Evolutionary conservation across 1,284 basidiomycete genomes (phyloP), one percentile per base, ranked within the genome.

Genomic region (Cutaneotrichosporon cutaneum): DNA sequence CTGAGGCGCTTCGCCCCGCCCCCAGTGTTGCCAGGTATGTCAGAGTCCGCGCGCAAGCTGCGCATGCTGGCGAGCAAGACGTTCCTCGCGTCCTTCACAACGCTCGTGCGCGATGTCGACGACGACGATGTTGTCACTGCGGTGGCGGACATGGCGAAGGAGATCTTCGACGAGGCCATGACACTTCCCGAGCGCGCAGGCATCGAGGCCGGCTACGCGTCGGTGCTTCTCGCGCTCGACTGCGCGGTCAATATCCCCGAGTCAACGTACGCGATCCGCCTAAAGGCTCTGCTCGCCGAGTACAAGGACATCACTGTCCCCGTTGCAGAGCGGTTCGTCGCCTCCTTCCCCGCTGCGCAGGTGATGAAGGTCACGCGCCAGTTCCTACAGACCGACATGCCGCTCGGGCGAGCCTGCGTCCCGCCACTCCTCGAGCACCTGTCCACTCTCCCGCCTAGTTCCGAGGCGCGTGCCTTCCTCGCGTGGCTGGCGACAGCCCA

Each of bases 11-110:
- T 70, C 58, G 22, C 51, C 1, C 75, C 74, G 4, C 62, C 72
- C 2, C 74, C 73, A 0, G 45, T 76, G 0, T 62, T 75, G 1
- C 72, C 73, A 44, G 72, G 69, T 4, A 68, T 71, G 16, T 70
- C 74, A 0, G 66, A 67, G 0, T 11, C 63, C 14, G 62, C 73
- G 21, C 68, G 71, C 3, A 55, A 60, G 4, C 42, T 78, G 8
- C 72, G 76, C 13, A 56, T 60, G 1, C 64, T 60, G 14, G 58
- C 76, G 0, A 61, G 62, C 2, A 52, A 60, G 0, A 42, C 63
- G 14, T 66, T 72, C 45, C 61, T 76, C 39, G 32, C 62, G 3
- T 72, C 74, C 1, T 63, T 70, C 11, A 48, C 68, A 0, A 36
- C 52, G 0, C 56, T 73, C 14, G 55, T 69, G 22, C 59, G 60